Base-by-base conservation (phyloP, 1,284 basidiomycete species). In the Trichosporon sp. region DNA sequence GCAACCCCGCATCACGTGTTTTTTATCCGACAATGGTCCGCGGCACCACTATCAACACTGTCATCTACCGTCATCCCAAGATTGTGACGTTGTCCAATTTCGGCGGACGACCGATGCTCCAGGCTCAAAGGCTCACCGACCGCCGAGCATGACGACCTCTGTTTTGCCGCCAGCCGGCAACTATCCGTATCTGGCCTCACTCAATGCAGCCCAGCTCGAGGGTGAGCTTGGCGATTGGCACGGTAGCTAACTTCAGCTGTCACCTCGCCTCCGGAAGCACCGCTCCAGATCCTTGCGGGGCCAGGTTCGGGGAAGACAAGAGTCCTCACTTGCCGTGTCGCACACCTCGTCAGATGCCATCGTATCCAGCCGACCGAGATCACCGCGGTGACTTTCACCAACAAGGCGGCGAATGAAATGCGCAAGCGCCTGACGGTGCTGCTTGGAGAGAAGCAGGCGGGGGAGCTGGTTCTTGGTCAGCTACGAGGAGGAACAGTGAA, bases 371-470 rank as follows among this genome's bases (percentile, higher is more conserved):
- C 92, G 0, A 85, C 86, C 4, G 86, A 89, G 63, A 91, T 93
- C 83, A 91, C 90, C 73, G 91, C 91, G 1, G 91, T 93, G 1
- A 93, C 92, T 0, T 93, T 92, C 81, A 92, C 91, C 4, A 94
- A 94, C 85, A 94, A 95, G 83, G 93, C 94, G 2, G 93, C 94
- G 0, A 91, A 89, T 74, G 94, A 96, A 84, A 95, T 96, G 94
- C 88, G 89, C 72, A 87, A 89, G 74, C 87, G 94, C 2, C 84
- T 97, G 35, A 83, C 84, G 26, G 88, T 87, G 71, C 85, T 96
- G n/a, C 87, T 96, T 32, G 93, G 93, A 2, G 86, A 88, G 61
- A 83, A 88, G 26, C 80, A 82, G 6, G 91, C 90, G 0, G 85
- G 86, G 16, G 85, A 88, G 66, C 85, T 96, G 40, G 87, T 90